Conservation (phyloP, 768 basidiomycete species). For the Psilocybe subaeruginosa region DNA sequence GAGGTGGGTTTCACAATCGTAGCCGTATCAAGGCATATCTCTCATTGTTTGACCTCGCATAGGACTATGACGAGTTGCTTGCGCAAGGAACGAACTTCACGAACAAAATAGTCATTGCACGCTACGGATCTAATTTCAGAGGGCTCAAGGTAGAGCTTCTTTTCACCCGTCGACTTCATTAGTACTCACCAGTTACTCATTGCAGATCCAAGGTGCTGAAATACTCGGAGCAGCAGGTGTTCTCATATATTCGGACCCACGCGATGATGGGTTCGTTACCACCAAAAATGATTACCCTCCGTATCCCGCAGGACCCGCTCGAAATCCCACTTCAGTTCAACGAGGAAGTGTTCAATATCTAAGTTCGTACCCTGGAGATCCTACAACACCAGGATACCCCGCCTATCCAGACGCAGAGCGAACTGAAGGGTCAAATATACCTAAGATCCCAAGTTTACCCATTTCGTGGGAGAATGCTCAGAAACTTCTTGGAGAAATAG, state of each 20-base stretch:
- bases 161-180: not conserved
- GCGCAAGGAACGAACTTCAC: constrained; percentile 69
- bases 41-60: not conserved
- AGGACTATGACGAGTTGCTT: constrained; percentile 58
- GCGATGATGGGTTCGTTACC: constrained; percentile 83
- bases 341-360: constrained; percentile 83
- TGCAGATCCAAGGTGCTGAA: constrained; percentile 78
- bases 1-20: constrained; percentile 33
- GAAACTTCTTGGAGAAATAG: constrained; percentile 62
- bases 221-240: constrained; percentile 80
- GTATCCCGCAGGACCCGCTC: constrained; percentile 87
- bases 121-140: constrained; percentile 79
- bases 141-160: constrained; percentile 75
- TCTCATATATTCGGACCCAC: constrained; percentile 85
- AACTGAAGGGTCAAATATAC: constrained; percentile 59
- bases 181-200: constrained; percentile 8
- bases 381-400: constrained; percentile 87
- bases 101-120: constrained; percentile 76
- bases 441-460: constrained; percentile 84
- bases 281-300: constrained; percentile 74
- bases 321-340: constrained; percentile 83
- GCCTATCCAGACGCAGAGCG: constrained; percentile 82
- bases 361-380: constrained; percentile 71
- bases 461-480: constrained; percentile 87
- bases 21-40: no score